Base-by-base conservation (phyloP, 805 yeast genomes). In the Starmera pachycereana region DNA sequence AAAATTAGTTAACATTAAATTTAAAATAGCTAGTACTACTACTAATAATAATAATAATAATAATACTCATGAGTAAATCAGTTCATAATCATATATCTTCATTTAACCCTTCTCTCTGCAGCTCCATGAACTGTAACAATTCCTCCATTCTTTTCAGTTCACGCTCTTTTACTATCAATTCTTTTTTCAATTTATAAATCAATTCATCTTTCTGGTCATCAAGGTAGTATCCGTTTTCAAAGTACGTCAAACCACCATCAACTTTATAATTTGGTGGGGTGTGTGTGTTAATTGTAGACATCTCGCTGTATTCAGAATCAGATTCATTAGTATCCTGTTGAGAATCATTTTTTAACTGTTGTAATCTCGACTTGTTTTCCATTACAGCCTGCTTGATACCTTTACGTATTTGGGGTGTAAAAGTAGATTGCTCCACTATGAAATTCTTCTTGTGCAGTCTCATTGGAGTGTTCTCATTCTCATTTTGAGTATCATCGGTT, bases 301-400 rank as follows among this genome's bases (percentile, higher is more conserved):
- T 44, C 32, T 54, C 58, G 32, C 58, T 54, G 36, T 49, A 50
- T 29, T 54, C 58, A 7, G 45, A 39, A 18, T 53, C 58, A n/a
- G 46, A 44, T 5, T 46, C 19, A 29, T 50, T 51, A 12, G 35
- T 43, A 10, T 33, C 41, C n/a, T 36, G 39, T 3, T 27, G 34
- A 11, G 37, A 43, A 1, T 40, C 29, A 11, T 40, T 36, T 37
- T 44, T 50, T 33, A 54, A 31, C 3, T 45, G 39, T 12, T 54
- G 53, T 2, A 53, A 35, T 32, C 58, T 45, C 32, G 43, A 44
- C 35, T 52, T 53, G 28, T 45, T 44, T 2, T 54, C 57, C 31
- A 43, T 50, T 3, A 54, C 58, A 4, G 50, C 55, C 12, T 39
- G 44, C 27, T 54, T 54, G 29, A 54, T 54, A 4, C 57, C 58